Evolutionary conservation across 106 monocot species (phyloP).

Genomic region (Chionographis japonica): DNA sequence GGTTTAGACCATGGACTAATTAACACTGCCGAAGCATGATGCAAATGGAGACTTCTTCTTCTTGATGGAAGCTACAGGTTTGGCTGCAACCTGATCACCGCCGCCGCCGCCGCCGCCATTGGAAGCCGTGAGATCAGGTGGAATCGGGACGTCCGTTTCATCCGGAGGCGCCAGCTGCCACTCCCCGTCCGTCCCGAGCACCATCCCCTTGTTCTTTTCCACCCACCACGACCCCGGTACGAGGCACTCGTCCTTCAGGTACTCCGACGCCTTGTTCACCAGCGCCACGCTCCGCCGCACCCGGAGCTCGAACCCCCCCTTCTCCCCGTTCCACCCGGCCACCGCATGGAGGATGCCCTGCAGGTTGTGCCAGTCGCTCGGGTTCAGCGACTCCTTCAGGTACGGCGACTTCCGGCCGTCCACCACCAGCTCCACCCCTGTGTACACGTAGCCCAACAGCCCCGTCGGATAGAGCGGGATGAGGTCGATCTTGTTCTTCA

Average conservation of each 20-base stretch:
- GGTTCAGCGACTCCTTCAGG: constrained; percentile 32
- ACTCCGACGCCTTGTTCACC: constrained; percentile 52
- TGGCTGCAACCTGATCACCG: too few relatives aligned
- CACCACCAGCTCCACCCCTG: constrained; percentile 19
- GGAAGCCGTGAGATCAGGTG: constrained; percentile 7
- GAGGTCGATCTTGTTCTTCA: constrained; percentile 40
- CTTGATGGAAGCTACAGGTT: too few relatives aligned
- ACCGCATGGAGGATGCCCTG: constrained; percentile 42
- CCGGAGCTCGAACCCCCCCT: constrained; percentile 26
- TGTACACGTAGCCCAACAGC: constrained; percentile 23
- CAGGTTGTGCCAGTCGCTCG: constrained; percentile 45
- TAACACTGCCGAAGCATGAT: too few relatives aligned
- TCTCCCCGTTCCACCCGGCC: constrained; percentile 35
- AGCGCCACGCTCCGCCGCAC: constrained; percentile 46
- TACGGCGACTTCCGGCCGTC: constrained; percentile 48
- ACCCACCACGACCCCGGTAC: constrained; percentile 62
- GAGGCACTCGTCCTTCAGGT: constrained; percentile 43
- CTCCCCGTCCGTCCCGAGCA: constrained; percentile 35
- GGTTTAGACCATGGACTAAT: too few relatives aligned
- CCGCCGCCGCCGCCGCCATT: not conserved
- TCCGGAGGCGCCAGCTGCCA: constrained; percentile 23
- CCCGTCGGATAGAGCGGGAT: constrained; percentile 32
- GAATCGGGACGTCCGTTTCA: constrained; percentile 35
- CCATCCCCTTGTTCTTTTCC: constrained; percentile 63
- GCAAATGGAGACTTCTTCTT: too few relatives aligned